Percentiles rank a stretch among this genome's conserved stretches.
phyloP scores from a whole-genome alignment of 2,329 filamentous ascomycete species.

The Alternaria sp. region DNA sequence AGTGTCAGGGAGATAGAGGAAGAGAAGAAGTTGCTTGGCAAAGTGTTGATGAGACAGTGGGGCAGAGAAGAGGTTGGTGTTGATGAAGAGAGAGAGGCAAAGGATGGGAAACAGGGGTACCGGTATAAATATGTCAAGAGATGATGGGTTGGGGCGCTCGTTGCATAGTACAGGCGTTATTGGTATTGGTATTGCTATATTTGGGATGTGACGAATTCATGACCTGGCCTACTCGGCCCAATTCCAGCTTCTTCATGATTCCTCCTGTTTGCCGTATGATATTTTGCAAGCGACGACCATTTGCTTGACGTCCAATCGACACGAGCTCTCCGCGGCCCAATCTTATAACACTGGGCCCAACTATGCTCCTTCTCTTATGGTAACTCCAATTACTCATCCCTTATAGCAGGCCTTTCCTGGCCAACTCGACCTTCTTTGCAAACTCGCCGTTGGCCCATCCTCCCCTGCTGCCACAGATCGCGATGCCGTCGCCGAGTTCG shows the following conservation, averaged over 20 bases:
- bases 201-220: background rate
- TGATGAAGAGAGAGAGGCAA: constrained; percentile 28
- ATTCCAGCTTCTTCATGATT: background rate
- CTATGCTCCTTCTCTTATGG: background rate
- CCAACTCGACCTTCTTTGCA: constrained; percentile 78
- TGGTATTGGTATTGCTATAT: background rate
- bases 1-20: constrained; percentile 28
- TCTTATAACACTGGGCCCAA: background rate
- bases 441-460: constrained; percentile 77
- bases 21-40: constrained; percentile 43
- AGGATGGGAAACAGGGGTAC: constrained; percentile 40
- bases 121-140: constrained; percentile 41
- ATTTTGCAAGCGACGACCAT: background rate
- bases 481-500: constrained; percentile 75
- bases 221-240: background rate
- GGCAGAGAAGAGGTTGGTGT: constrained; percentile 45
- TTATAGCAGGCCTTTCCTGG: constrained; percentile 77
- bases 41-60: constrained; percentile 48
- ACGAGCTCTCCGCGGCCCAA: background rate
- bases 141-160: background rate
- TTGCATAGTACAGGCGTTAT: constrained; percentile 2
- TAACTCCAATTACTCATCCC: background rate
- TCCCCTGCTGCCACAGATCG: constrained; percentile 77
- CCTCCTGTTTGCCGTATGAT: background rate
- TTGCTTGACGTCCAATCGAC: background rate